Evolutionary conservation across 805 yeast species (phyloP).

Genomic region (Geotrichum ghanense): DNA sequence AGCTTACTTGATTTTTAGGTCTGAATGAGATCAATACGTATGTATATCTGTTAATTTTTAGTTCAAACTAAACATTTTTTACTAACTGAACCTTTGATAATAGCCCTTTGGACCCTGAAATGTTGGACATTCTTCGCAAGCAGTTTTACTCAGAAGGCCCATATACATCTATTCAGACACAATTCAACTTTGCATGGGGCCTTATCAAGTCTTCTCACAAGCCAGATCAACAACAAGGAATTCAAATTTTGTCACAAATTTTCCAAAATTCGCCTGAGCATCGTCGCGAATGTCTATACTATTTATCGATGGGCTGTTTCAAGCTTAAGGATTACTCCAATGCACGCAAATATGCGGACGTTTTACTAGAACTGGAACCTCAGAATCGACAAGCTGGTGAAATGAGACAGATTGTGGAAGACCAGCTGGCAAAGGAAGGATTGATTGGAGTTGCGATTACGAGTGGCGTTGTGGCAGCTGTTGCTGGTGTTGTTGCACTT

Average conservation of each 20-base stretch:
- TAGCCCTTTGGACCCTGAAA: constrained; percentile 30
- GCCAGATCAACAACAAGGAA: constrained; percentile 66
- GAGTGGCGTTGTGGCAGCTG: constrained; percentile 77
- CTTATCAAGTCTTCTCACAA: constrained; percentile 57
- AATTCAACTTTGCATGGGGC: constrained; percentile 96
- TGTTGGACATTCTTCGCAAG: constrained; percentile 60
- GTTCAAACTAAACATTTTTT: too few relatives aligned
- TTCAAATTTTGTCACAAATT: constrained; percentile 51
- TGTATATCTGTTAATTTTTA: background rate
- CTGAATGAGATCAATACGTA: constrained; percentile 3
- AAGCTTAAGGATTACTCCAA: constrained; percentile 80
- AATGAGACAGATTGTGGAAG: constrained; percentile 68
- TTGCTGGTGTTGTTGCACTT: constrained; percentile 46
- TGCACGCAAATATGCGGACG: constrained; percentile 77
- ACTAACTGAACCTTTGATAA: background rate
- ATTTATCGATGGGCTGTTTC: constrained; percentile 76
- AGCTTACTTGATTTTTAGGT: background rate
- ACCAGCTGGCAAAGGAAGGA: constrained; percentile 77
- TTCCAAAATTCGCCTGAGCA: constrained; percentile 72
- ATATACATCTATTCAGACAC: constrained; percentile 66
- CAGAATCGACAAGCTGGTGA: constrained; percentile 66
- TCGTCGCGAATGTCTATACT: constrained; percentile 82
- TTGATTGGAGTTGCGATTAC: constrained; percentile 79
- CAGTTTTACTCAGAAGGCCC: constrained; percentile 79
- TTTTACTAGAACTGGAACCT: constrained; percentile 69